phyloP scores from a whole-genome alignment of 2,329 filamentous ascomycete genomes.

The Penicillium crustosum region DNA sequence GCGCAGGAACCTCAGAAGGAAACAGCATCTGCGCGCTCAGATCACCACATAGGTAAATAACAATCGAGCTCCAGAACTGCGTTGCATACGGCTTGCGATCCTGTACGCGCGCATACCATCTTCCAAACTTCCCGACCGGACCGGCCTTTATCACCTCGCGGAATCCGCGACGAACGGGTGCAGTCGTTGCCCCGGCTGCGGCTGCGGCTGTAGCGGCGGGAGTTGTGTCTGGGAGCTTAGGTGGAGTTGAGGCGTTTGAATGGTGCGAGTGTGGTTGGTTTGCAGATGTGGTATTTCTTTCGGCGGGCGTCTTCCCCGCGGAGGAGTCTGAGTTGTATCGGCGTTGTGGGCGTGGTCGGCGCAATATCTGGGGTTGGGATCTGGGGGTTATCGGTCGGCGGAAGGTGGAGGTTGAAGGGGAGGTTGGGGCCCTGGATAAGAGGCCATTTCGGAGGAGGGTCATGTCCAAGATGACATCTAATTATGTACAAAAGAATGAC shows the following conservation, averaged over 20 bases:
- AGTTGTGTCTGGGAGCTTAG: conserved; percentile 9
- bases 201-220: conserved; percentile 25
- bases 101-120: conserved; percentile 68
- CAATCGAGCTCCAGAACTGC: conserved; percentile 71
- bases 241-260: conserved; percentile 1
- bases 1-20: conserved; percentile 33
- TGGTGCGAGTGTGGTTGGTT: neutral
- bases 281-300: neutral
- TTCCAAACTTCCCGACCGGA: conserved; percentile 36
- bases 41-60: conserved; percentile 78
- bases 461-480: conserved; percentile 15
- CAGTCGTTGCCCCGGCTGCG: conserved; percentile 25
- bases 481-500: neutral
- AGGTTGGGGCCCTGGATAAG: conserved; percentile 10
- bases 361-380: conserved; percentile 15
- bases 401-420: conserved; percentile 4
- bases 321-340: conserved; percentile 17
- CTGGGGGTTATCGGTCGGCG: conserved; percentile 12
- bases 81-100: conserved; percentile 71
- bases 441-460: conserved; percentile 18
- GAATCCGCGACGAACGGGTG: conserved; percentile 25
- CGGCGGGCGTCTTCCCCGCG: neutral
- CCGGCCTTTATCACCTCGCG: conserved; percentile 32
- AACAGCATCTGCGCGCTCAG: conserved; percentile 71
- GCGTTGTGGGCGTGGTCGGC: conserved; percentile 20